A percentile compares a stretch with the other conserved stretches of the same genome.
These are phyloP conservation scores for Ascosphaera apis DNA, from an alignment of 2,329 filamentous ascomycete species.

Conservation along the genomic window DNA sequence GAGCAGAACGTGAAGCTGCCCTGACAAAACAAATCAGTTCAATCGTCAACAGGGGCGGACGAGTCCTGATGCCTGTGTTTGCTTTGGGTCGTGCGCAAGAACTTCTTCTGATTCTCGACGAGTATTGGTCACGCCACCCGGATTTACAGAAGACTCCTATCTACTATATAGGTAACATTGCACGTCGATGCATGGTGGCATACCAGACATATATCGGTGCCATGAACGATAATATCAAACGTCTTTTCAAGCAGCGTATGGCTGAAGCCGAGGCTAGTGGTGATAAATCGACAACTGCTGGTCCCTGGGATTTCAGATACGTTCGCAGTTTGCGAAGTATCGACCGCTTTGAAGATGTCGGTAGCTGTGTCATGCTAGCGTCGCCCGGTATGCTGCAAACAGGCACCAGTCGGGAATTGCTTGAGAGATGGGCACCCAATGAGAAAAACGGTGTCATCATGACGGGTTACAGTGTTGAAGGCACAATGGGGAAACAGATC, in stretches of 20 bases:
- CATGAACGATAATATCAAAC: conserved; percentile 99
- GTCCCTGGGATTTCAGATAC: conserved; percentile 91
- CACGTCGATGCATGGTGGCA: conserved; percentile 91
- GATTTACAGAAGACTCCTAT: conserved; percentile 84
- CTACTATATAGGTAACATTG: conserved; percentile 91
- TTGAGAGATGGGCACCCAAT: conserved; percentile 90
- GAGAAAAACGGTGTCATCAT: conserved; percentile 97
- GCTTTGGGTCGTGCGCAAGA: conserved; percentile 87
- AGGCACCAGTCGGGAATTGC: conserved; percentile 72
- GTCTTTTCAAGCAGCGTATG: conserved; percentile 79
- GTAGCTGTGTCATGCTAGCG: conserved; percentile 89
- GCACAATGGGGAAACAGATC: conserved; percentile 92
- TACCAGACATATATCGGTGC: conserved; percentile 96
- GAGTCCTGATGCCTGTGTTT: conserved; percentile 86
- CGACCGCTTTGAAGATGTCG: conserved; percentile 88
- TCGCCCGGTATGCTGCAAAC: conserved; percentile 97
- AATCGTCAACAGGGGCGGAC: conserved; percentile 73
- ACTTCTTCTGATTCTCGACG: conserved; percentile 77
- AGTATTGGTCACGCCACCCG: conserved; percentile 80
- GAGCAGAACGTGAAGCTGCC: conserved; percentile 72
- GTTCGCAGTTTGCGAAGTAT: conserved; percentile 80
- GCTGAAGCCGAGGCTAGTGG: conserved; percentile 67
- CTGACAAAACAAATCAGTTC: conserved; percentile 90
- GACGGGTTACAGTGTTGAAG: conserved; percentile 94
- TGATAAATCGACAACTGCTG: conserved; percentile 43